Evolutionary conservation across 306 rosid species (phyloP).

Genomic region (Quercus bicolor): DNA sequence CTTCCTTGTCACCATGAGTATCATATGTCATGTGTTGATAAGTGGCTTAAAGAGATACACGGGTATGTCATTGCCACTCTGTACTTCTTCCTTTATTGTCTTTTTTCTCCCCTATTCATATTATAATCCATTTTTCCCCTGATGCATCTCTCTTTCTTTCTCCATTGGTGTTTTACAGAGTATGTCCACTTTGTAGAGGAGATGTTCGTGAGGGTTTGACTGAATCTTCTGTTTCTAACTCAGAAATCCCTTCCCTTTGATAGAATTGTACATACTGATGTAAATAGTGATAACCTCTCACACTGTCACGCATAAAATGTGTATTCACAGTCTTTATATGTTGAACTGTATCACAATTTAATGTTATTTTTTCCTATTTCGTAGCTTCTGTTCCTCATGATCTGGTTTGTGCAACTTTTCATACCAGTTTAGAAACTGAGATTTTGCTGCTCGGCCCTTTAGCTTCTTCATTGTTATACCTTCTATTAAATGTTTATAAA

Average conservation of each 20-base stretch:
- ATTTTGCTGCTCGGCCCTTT: not conserved
- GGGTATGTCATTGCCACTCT: conserved; percentile 48
- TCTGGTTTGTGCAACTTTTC: conserved; percentile 5
- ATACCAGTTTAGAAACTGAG: conserved; percentile 9
- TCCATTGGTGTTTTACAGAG: conserved; percentile 39
- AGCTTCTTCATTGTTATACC: not conserved
- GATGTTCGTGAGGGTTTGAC: conserved; percentile 72
- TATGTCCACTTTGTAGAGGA: conserved; percentile 95
- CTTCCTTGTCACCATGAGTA: conserved; percentile 94
- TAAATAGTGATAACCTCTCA: conserved; percentile 34
- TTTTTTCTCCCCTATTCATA: not conserved
- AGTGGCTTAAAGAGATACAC: conserved; percentile 98
- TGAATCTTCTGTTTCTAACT: conserved; percentile 41
- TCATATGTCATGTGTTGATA: conserved; percentile 86
- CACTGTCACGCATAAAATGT: not conserved
- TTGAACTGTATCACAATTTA: conserved; percentile 6
- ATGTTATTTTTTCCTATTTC: not conserved
- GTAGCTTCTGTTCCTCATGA: conserved; percentile 6
- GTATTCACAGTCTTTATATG: not conserved
- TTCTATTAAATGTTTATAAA: not conserved
- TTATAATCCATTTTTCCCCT: not conserved
- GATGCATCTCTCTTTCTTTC: not conserved
- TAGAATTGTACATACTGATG: conserved; percentile 38
- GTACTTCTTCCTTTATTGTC: not conserved
- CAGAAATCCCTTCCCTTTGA: conserved; percentile 57